Evolutionary conservation across 495 filamentous ascomycete species (phyloP), one percentile per base, ranked within the genome.

Genomic region (Barbatosphaeria neglecta): DNA sequence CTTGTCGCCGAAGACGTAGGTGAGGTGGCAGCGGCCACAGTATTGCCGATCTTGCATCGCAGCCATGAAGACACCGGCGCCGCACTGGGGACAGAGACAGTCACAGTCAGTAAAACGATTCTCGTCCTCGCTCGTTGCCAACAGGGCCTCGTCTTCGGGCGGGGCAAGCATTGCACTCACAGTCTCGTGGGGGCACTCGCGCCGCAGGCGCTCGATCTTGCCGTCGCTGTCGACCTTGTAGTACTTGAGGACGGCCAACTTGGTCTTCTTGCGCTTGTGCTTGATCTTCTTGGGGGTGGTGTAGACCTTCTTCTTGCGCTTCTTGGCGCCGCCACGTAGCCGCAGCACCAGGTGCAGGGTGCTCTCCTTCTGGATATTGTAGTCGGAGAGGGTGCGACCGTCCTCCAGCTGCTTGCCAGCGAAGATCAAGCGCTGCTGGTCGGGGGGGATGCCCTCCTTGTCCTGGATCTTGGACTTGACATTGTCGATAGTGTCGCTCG

Each of bases 301-400:
- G 82, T 98, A 98, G 49, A 98, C 92, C 88, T 98, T 98, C 90
- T 98, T 98, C 86, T 98, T 98, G 60, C 92, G 77, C 87, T 98
- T 98, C 87, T 98, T 98, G 63, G 72, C 87, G 72, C 92, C 92
- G 67, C 83, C 83, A 80, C 92, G 93, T 49, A 99, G 88, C 66
- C 93, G 89, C 53, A 99, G 84, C 56, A 99, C 93, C 54, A 97
- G 77, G 75, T 99, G 92, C 52, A 99, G 88, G 64, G 92, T 99
- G 54, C 85, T 90, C 81, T 99, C 92, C 82, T 99, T 99, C 83
- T 99, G 92, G 78, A 99, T 99, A 81, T 97, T 97, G 87, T 99
- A 99, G 73, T 99, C 92, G 62, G 87, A 94, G 58, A 99, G 87
- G 57, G 92, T 97, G 59, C 93, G 93, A 66, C 92, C 92, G 59